These are phyloP conservation scores for Meripilus lineatus DNA, from an alignment of 1,284 basidiomycete species.

Conservation along the genomic window DNA sequence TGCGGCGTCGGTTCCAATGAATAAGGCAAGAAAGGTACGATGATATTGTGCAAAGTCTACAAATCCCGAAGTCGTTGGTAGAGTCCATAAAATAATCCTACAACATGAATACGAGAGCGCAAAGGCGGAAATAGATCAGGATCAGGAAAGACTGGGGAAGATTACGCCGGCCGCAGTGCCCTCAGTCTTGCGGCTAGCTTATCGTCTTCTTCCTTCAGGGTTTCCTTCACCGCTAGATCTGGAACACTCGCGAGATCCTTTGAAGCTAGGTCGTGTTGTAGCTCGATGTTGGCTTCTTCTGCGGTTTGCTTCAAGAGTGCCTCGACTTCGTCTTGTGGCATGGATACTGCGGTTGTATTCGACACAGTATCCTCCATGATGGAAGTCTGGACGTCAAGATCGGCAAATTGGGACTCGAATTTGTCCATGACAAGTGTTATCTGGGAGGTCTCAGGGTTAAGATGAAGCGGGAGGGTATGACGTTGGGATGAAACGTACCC, in stretches of 20 bases:
- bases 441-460: slow-evolving; percentile 36
- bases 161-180: slow-evolving; percentile 73
- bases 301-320: slow-evolving; percentile 89
- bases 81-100: too few species aligned
- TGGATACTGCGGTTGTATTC: slow-evolving; percentile 87
- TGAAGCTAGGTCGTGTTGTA: slow-evolving; percentile 84
- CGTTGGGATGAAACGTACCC: slow-evolving; percentile 47
- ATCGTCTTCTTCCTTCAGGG: slow-evolving; percentile 72
- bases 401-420: slow-evolving; percentile 95
- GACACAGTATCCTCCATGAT: slow-evolving; percentile 99
- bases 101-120: slow-evolving; percentile 11
- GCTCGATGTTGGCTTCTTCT: slow-evolving; percentile 95
- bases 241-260: slow-evolving; percentile 54
- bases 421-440: slow-evolving; percentile 99
- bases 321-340: slow-evolving; percentile 97
- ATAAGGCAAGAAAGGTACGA: too few species aligned
- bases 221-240: slow-evolving; percentile 52
- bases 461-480: background rate
- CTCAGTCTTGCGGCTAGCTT: slow-evolving; percentile 77
- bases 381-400: slow-evolving; percentile 96
- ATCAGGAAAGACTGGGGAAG: too few species aligned
- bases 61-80: too few species aligned
- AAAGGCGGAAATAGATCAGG: slow-evolving; percentile 3
- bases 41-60: too few species aligned
- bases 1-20: too few species aligned